A percentile compares a stretch with the other conserved stretches of the same genome.
Conservation (phyloP, 2,329 filamentous ascomycete genomes). For the Pseudopyrenochaeta lycopersici region DNA sequence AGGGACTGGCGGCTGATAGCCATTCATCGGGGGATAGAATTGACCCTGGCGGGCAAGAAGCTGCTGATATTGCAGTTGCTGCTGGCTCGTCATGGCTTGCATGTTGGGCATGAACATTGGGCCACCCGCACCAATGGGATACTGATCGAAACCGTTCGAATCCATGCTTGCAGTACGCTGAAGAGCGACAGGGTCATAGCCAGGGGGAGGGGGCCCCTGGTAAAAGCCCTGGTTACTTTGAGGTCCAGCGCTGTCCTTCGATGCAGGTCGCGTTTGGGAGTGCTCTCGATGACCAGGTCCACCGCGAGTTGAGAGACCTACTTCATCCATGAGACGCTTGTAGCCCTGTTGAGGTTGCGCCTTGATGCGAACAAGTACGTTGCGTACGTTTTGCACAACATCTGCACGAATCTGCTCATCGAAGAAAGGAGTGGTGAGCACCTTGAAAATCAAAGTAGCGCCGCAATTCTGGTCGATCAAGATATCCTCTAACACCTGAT, state of each 20-base stretch:
- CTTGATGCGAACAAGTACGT: conserved; percentile 87
- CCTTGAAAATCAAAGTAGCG: conserved; percentile 97
- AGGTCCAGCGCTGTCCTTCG: conserved; percentile 46
- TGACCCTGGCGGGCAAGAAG: conserved; percentile 60
- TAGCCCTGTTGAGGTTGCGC: conserved; percentile 95
- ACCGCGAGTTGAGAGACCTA: conserved; percentile 76
- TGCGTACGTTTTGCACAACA: conserved; percentile 91
- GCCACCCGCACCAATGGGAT: conserved; percentile 45
- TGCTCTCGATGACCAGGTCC: conserved; percentile 51
- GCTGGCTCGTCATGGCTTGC: conserved; percentile 55
- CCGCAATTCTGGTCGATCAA: conserved; percentile 90
- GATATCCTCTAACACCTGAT: conserved; percentile 88
- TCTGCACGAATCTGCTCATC: conserved; percentile 89
- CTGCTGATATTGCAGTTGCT: conserved; percentile 67
- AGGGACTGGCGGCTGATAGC: conserved; percentile 50
- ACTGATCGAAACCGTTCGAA: conserved; percentile 58
- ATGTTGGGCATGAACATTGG: conserved; percentile 49
- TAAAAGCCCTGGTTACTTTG: conserved; percentile 47
- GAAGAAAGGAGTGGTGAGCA: conserved; percentile 95
- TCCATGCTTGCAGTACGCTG: conserved; percentile 61
- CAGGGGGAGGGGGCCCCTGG: conserved; percentile 42
- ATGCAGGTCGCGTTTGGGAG: conserved; percentile 47
- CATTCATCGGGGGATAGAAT: conserved; percentile 58
- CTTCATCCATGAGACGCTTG: conserved; percentile 98
- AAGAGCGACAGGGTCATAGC: conserved; percentile 54